Base-by-base conservation (phyloP, 805 yeast genomes). In the Spathaspora girioi region DNA sequence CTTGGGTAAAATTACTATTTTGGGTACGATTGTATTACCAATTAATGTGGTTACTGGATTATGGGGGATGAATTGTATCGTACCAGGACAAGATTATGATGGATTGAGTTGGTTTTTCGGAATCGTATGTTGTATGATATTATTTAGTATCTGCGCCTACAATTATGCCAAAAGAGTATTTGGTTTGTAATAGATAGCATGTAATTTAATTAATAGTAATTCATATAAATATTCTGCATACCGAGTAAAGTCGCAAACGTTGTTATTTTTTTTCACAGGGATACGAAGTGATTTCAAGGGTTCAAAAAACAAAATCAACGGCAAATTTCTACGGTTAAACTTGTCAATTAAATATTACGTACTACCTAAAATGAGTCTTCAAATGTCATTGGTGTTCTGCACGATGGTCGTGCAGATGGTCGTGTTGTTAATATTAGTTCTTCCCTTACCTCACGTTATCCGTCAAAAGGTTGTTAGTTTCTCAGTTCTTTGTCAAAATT, bases 61-160 rank as follows among this genome's bases (percentile, higher is more conserved):
- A 45, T 94, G 98, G 98, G 99, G 99, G 51, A 94, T 94, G 99
- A 94, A 94, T 71, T 96, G 94, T 57, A 61, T 89, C 10, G 99
- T 94, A 35, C 99, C 99, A 0, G 99, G 99, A 0, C 98, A 93
- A 65, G 75, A 65, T 29, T 59, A 63, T 42, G 68, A 61, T 12
- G 75, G 76, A 1, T 61, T 75, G 50, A 57, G 62, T 17, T 75
- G 79, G 79, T 75, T 75, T 56, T 71, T 65, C 60, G 63, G 70
- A 2, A 75, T 75, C 26, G 57, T 73, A 27, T 59, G 61, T 14
- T 58, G 62, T 12, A 74, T 75, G 70, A 49, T 64, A 11, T 32
- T 66, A 45, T 70, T 75, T 58, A 68, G 76, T 47, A 49, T 69
- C 3, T 44, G 66, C 35, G 77, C 77, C 8, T 75, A 70, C 55